phyloP scores from a whole-genome alignment of 139 green algal species.

The Micractinium sp. region DNA sequence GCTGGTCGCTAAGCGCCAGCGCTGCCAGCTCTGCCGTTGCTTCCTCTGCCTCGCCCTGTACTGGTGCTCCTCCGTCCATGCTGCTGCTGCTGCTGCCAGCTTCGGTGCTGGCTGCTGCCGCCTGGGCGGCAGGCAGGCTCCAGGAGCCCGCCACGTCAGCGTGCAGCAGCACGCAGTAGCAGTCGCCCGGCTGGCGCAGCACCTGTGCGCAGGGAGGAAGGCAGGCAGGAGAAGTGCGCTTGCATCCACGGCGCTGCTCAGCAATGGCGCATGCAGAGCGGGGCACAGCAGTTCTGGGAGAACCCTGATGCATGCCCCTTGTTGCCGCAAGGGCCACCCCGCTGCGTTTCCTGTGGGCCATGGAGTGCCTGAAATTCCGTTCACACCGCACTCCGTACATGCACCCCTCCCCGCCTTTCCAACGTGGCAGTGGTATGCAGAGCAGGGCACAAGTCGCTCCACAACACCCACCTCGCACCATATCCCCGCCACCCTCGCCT shows the following conservation, averaged over 20 bases:
- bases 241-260: background rate
- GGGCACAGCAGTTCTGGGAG: too few relatives aligned
- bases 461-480: too few relatives aligned
- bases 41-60: background rate
- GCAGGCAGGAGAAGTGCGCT: background rate
- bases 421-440: too few relatives aligned
- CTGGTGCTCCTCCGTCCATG: background rate
- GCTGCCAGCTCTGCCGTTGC: background rate
- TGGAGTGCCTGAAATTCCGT: too few relatives aligned
- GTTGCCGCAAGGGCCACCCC: too few relatives aligned
- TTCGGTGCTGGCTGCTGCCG: background rate
- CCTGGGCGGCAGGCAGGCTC: background rate
- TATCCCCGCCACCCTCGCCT: too few relatives aligned
- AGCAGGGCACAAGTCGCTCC: too few relatives aligned
- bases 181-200: constrained; percentile 21
- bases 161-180: constrained; percentile 48
- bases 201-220: background rate
- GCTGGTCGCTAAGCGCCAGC: background rate
- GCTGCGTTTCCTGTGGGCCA: too few relatives aligned
- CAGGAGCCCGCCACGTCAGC: constrained; percentile 24
- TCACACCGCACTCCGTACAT: too few relatives aligned
- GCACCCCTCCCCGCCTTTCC: too few relatives aligned
- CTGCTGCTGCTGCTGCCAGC: background rate
- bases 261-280: background rate
- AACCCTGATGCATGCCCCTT: too few relatives aligned